Percentiles rank a stretch among this genome's conserved stretches.
Evolutionary conservation across 805 yeast genomes (phyloP).

Genomic region (Candida tallmaniae): DNA sequence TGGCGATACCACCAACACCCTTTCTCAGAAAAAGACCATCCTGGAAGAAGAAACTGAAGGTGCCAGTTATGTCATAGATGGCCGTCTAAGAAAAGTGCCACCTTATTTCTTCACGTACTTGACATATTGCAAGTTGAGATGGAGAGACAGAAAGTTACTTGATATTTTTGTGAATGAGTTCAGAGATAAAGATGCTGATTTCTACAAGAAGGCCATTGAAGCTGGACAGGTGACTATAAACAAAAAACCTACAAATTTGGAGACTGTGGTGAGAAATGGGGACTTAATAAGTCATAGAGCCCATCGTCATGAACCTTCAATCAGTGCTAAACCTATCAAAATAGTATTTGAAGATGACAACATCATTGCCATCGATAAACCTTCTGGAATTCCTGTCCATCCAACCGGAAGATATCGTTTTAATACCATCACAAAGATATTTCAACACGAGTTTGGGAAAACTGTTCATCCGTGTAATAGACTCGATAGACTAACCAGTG

Average conservation of each 20-base stretch:
- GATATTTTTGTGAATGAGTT: slow-evolving; percentile 85
- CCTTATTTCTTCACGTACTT: slow-evolving; percentile 89
- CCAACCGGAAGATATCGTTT: slow-evolving; percentile 85
- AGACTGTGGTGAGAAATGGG: slow-evolving; percentile 71
- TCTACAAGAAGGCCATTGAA: slow-evolving; percentile 49
- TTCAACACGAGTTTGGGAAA: slow-evolving; percentile 65
- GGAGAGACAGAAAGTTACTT: slow-evolving; percentile 79
- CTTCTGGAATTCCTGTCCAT: slow-evolving; percentile 92
- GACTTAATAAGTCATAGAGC: slow-evolving; percentile 73
- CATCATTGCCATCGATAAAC: slow-evolving; percentile 82
- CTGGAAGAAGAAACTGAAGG: slow-evolving; percentile 57
- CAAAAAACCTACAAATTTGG: slow-evolving; percentile 55
- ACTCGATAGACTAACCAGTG: slow-evolving; percentile 86
- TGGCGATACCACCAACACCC: slow-evolving; percentile 15
- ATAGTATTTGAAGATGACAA: slow-evolving; percentile 73
- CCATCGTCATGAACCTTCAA: slow-evolving; percentile 91
- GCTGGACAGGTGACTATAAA: slow-evolving; percentile 76
- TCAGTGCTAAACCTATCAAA: slow-evolving; percentile 52
- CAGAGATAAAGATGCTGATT: slow-evolving; percentile 66
- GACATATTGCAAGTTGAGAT: slow-evolving; percentile 86
- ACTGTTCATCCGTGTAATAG: slow-evolving; percentile 79
- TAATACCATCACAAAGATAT: slow-evolving; percentile 69
- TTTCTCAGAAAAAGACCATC: slow-evolving; percentile 30
- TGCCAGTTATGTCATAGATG: slow-evolving; percentile 52
- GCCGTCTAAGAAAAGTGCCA: slow-evolving; percentile 62